These are phyloP conservation scores for Cardamine chenopodiifolia DNA, from an alignment of 345 rosid species.

Conservation along the genomic window DNA sequence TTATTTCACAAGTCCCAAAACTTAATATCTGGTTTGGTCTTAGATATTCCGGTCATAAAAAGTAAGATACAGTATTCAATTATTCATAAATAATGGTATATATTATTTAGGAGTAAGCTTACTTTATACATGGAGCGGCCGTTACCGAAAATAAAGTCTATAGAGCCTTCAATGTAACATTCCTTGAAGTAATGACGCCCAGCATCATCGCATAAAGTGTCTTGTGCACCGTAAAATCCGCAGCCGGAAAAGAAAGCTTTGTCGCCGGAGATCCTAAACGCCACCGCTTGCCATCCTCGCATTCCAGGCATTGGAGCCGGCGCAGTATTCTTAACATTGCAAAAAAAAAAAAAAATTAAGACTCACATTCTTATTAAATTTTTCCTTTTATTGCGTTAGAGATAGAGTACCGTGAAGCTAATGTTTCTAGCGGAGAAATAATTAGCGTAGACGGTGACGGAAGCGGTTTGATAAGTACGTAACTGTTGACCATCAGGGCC, in stretches of 20 bases:
- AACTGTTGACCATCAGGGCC: slow-evolving; percentile 83
- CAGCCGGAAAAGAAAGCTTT: slow-evolving; percentile 89
- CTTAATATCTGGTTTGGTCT: background rate
- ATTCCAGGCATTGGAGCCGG: slow-evolving; percentile 94
- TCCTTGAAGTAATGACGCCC: slow-evolving; percentile 94
- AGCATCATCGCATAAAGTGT: slow-evolving; percentile 90
- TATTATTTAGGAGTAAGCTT: slow-evolving; percentile 28
- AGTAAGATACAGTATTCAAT: background rate
- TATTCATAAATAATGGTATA: background rate
- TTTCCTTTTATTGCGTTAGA: background rate
- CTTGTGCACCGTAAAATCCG: slow-evolving; percentile 94
- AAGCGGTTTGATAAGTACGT: slow-evolving; percentile 90
- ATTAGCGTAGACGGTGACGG: slow-evolving; percentile 81
- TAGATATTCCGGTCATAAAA: background rate
- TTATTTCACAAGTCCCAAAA: background rate
- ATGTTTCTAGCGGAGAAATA: slow-evolving; percentile 87
- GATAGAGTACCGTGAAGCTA: slow-evolving; percentile 72
- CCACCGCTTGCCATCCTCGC: slow-evolving; percentile 96
- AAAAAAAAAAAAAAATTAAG: background rate
- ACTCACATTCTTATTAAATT: background rate
- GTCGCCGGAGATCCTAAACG: slow-evolving; percentile 89
- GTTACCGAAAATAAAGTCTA: slow-evolving; percentile 93
- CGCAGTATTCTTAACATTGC: slow-evolving; percentile 67
- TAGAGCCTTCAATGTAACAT: slow-evolving; percentile 91
- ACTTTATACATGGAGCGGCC: slow-evolving; percentile 95